Evolutionary conservation across 257 asterid genomes (phyloP), one percentile per base, ranked within the genome.

Genomic region (Verbascum thapsus): DNA sequence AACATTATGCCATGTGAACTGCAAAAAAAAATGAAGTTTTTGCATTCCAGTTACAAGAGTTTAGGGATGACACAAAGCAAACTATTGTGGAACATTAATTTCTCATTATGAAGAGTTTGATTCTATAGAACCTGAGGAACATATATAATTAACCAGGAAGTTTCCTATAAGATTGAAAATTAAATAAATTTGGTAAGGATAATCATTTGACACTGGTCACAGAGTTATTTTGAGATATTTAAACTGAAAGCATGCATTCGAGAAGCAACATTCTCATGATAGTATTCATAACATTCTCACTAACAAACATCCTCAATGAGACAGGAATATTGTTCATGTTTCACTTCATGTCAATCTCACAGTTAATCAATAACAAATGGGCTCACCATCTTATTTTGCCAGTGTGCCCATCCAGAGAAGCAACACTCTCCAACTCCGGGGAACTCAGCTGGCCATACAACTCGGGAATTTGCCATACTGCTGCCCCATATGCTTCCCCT

Each of bases 401-500:
- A 64, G 74, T 64, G 67, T 90, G 97, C 11, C 81, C 96, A 74
- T 94, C 92, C 38, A 94, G 91, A 68, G 94, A 79, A 61, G 95
- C 97, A 34, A 94, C 72, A 63, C 65, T 78, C 72, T 94, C 95
- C 80, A 94, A 66, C 53, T 94, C 95, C 49, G 99, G 97, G 63
- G 97, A 94, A 75, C 86, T 94, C 50, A 81, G 75, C 71, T 94
- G 96, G 67, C 97, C 99, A 74, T 94, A 94, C 68, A 94, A 72
- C 88, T 94, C 99, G 0, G 96, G 96, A 43, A 94, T 90, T 75
- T 85, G 99, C 97, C 97, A 94, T 47, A 94, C 83, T 16, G 95
- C 94, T 63, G 97, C 97, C 67, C 89, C 99, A 61, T 85, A 84
- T 26, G 88, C 73, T 73, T 87, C 99, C 43, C 97, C 99, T 85